Evolutionary conservation across 495 filamentous ascomycete genomes (phyloP).

Genomic region (Niebla homalea): DNA sequence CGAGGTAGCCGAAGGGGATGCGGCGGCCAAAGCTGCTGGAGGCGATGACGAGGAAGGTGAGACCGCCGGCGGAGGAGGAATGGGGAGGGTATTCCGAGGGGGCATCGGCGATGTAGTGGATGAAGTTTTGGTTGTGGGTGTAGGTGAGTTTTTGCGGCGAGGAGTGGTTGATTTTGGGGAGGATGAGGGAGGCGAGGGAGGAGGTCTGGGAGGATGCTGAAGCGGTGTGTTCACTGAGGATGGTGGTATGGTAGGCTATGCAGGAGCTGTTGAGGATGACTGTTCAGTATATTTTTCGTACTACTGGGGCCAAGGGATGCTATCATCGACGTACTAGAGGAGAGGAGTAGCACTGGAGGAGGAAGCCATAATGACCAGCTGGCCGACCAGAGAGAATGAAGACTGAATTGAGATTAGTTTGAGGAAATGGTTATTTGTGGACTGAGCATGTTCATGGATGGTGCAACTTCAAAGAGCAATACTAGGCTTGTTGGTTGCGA

Average conservation of each 20-base stretch:
- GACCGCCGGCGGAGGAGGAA: constrained; percentile 16
- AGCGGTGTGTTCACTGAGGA: constrained; percentile 81
- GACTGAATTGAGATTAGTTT: too few relatives aligned
- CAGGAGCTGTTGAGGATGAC: constrained; percentile 12
- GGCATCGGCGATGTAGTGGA: constrained; percentile 88
- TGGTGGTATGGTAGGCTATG: constrained; percentile 45
- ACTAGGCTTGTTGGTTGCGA: neutral
- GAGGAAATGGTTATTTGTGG: too few relatives aligned
- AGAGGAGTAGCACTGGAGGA: constrained; percentile 17
- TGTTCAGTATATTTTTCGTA: neutral
- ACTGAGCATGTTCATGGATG: too few relatives aligned
- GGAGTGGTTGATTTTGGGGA: constrained; percentile 82
- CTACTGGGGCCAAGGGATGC: neutral
- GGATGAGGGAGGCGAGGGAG: constrained; percentile 79
- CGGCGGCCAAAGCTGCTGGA: constrained; percentile 65
- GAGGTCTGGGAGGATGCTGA: constrained; percentile 54
- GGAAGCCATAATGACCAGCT: constrained; percentile 15
- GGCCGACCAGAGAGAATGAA: neutral
- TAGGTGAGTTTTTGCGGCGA: constrained; percentile 82
- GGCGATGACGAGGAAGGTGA: constrained; percentile 39
- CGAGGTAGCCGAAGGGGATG: constrained; percentile 83
- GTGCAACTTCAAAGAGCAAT: too few relatives aligned
- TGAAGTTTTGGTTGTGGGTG: constrained; percentile 78
- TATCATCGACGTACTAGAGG: constrained; percentile 13
- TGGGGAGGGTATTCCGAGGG: constrained; percentile 38